Evolutionary conservation across 2,329 filamentous ascomycete species (phyloP).

Genomic region (Fusarium fujikuroi): DNA sequence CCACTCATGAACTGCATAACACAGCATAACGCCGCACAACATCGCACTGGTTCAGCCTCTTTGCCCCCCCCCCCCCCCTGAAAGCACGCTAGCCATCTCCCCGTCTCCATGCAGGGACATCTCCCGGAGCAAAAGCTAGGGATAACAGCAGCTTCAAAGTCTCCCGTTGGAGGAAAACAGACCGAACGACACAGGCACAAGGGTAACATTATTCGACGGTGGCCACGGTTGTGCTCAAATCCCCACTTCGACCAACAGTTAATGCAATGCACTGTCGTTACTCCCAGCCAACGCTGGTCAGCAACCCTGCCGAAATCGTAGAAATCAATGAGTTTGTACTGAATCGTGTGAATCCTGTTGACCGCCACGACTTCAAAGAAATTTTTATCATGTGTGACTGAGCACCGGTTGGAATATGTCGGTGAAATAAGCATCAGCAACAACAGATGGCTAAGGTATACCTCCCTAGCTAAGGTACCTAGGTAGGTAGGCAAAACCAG

Average conservation of each 20-base stretch:
- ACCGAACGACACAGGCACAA: background rate
- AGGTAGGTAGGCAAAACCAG: background rate
- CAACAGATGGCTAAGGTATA: background rate
- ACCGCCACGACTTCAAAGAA: background rate
- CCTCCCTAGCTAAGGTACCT: too few species aligned
- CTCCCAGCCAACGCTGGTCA: conserved; percentile 1
- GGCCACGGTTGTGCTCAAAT: background rate
- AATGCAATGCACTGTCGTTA: conserved; percentile 33
- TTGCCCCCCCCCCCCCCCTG: background rate
- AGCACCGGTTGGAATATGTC: background rate
- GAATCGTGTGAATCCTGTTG: background rate
- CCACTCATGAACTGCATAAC: conserved; percentile 1
- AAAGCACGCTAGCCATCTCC: conserved; percentile 9
- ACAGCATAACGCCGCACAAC: background rate
- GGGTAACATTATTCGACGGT: background rate
- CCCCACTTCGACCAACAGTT: conserved; percentile 6
- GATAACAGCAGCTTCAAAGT: conserved; percentile 1
- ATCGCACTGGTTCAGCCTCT: conserved; percentile 19
- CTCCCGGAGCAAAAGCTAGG: conserved; percentile 4
- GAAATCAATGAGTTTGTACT: background rate
- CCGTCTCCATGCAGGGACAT: conserved; percentile 23
- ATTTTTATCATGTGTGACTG: background rate
- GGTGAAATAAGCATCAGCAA: background rate
- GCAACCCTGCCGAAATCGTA: background rate
- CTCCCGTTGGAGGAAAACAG: conserved; percentile 14